A percentile compares a stretch with the other conserved stretches of the same genome.
These are phyloP conservation scores for Suillus variegatus DNA, from an alignment of 768 basidiomycete genomes.

Conservation along the genomic window DNA sequence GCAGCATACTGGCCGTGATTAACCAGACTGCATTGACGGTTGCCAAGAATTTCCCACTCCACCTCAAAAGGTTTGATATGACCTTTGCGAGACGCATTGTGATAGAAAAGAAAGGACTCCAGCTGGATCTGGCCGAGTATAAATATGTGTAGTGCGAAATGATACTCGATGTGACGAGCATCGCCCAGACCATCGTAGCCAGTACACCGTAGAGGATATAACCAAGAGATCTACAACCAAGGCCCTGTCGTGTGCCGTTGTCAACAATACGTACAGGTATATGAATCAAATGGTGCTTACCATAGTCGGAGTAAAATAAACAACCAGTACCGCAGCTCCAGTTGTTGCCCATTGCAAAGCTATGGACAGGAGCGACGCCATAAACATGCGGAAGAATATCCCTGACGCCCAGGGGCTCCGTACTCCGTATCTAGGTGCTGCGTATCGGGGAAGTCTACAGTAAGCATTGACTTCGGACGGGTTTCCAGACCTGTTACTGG, in stretches of 20 bases:
- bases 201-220: conserved; percentile 31
- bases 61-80: conserved; percentile 14
- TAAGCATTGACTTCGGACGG: conserved; percentile 16
- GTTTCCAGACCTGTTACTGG: conserved; percentile 11
- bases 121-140: neutral
- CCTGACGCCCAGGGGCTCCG: conserved; percentile 19
- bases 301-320: conserved; percentile 27
- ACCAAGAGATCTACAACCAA: conserved; percentile 36
- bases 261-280: neutral
- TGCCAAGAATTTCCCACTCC: conserved; percentile 21
- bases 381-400: conserved; percentile 17
- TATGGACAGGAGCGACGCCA: conserved; percentile 23
- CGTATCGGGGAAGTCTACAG: conserved; percentile 12
- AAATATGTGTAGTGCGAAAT: conserved; percentile 21
- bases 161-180: conserved; percentile 31
- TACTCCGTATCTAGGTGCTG: neutral
- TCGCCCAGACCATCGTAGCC: conserved; percentile 32
- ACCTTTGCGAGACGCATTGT: conserved; percentile 5
- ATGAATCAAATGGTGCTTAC: conserved; percentile 5
- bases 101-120: neutral
- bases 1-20: conserved; percentile 21
- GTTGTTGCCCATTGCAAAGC: conserved; percentile 28
- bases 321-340: conserved; percentile 25
- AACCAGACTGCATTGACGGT: conserved; percentile 22
- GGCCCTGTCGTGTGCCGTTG: conserved; percentile 15